Evolutionary conservation across 139 green algal species (phyloP).

Genomic region (Axilococcus clingmanii): DNA sequence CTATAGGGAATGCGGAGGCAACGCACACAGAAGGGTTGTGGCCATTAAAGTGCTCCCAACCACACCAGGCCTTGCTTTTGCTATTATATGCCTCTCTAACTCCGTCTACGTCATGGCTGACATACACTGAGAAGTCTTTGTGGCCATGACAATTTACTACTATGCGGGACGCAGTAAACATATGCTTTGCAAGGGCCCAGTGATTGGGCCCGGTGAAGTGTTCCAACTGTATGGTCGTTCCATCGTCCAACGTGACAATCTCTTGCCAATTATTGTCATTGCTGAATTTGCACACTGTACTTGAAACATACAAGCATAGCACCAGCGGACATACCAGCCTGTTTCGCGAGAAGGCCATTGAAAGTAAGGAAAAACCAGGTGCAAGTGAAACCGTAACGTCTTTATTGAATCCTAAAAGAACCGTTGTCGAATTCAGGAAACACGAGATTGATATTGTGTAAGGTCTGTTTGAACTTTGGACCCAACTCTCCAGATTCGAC

Average conservation of each 20-base stretch:
- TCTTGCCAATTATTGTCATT: background rate
- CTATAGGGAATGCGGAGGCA: constrained; percentile 13
- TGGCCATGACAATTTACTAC: constrained; percentile 13
- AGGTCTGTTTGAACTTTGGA: no score
- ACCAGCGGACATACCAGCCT: no score
- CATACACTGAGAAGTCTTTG: constrained; percentile 22
- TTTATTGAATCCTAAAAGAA: no score
- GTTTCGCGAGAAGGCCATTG: no score
- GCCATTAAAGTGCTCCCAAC: constrained; percentile 9
- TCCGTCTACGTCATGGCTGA: background rate
- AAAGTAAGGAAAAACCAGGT: no score
- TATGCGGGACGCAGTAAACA: constrained; percentile 8
- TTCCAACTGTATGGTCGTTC: constrained; percentile 5
- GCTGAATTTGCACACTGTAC: background rate
- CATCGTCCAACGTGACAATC: constrained; percentile 12
- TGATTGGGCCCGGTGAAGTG: constrained; percentile 8
- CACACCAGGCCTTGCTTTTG: constrained; percentile 29
- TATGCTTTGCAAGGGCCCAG: background rate
- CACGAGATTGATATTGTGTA: no score
- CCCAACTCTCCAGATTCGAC: no score
- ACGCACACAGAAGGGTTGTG: constrained; percentile 9
- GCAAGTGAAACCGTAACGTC: no score
- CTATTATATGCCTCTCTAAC: constrained; percentile 7
- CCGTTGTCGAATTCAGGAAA: no score
- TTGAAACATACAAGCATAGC: background rate